Evolutionary conservation across 441 rosid species (phyloP).

Genomic region (Populus hybrid): DNA sequence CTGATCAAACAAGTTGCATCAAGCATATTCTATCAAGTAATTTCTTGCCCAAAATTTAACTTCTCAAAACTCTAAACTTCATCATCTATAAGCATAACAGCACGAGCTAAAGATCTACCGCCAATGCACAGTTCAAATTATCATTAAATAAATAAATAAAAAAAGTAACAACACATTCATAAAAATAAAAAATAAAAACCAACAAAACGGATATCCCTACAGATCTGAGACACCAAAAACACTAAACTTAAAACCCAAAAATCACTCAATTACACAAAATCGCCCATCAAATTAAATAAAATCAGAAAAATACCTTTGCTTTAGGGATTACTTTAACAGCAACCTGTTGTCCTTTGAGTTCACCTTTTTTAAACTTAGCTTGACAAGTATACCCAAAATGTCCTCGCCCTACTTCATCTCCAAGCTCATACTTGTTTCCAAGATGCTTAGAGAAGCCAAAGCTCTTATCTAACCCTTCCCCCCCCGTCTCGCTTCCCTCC

Average conservation of each 20-base stretch:
- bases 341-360: conserved; percentile 75
- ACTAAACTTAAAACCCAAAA: conserved; percentile 2
- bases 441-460: conserved; percentile 85
- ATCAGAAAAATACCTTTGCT: conserved; percentile 47
- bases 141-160: not conserved
- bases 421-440: conserved; percentile 74
- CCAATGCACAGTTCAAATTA: not conserved
- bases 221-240: not conserved
- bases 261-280: conserved; percentile 2
- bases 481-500: conserved; percentile 58
- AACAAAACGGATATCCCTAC: not conserved
- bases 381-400: conserved; percentile 88
- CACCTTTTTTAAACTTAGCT: conserved; percentile 89
- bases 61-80: not conserved
- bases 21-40: not conserved
- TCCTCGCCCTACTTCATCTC: conserved; percentile 87
- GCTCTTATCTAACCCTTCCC: conserved; percentile 70
- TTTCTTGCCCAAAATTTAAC: not conserved
- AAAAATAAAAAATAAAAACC: not conserved
- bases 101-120: not conserved
- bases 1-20: not conserved
- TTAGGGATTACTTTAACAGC: conserved; percentile 95
- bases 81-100: not conserved
- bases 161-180: not conserved
- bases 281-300: not conserved